Conservation (phyloP, 768 basidiomycete genomes). For the Pisolithus microcarpus region DNA sequence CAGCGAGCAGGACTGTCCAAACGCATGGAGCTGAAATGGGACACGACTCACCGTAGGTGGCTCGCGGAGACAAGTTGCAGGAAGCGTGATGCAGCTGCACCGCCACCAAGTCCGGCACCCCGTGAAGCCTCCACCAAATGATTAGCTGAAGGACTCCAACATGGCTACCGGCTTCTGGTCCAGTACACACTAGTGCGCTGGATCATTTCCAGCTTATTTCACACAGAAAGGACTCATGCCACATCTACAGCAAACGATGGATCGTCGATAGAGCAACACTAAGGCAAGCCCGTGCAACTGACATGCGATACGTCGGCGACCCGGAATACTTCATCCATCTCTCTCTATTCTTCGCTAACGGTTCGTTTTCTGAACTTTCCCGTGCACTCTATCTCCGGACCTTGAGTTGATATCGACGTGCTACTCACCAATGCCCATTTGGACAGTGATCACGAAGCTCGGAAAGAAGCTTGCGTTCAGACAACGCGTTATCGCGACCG, state of each 20-base stretch:
- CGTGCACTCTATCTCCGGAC: no score
- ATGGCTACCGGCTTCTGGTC: conserved; percentile 77
- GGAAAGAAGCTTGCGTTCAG: conserved; percentile 77
- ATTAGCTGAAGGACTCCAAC: not conserved
- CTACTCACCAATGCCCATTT: not conserved
- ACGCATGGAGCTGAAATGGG: no score
- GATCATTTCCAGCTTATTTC: conserved; percentile 7
- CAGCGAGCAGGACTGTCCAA: no score
- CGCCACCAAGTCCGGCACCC: no score
- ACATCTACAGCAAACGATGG: conserved; percentile 73
- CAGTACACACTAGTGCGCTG: conserved; percentile 66
- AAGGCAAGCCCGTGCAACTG: conserved; percentile 59
- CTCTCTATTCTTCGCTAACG: conserved; percentile 41
- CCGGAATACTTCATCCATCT: conserved; percentile 75
- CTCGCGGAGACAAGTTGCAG: conserved; percentile 1
- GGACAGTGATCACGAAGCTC: conserved; percentile 73
- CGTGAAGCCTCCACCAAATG: no score
- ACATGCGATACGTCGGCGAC: conserved; percentile 71
- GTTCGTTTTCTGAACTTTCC: conserved; percentile 29
- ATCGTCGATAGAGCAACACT: conserved; percentile 43
- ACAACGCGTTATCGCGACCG: conserved; percentile 90
- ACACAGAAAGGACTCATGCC: conserved; percentile 10
- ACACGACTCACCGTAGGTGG: not conserved
- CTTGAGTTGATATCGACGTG: not conserved
- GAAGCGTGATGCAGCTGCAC: no score